Evolutionary conservation across 495 filamentous ascomycete species (phyloP).

Genomic region (Aspergillus avenaceus): DNA sequence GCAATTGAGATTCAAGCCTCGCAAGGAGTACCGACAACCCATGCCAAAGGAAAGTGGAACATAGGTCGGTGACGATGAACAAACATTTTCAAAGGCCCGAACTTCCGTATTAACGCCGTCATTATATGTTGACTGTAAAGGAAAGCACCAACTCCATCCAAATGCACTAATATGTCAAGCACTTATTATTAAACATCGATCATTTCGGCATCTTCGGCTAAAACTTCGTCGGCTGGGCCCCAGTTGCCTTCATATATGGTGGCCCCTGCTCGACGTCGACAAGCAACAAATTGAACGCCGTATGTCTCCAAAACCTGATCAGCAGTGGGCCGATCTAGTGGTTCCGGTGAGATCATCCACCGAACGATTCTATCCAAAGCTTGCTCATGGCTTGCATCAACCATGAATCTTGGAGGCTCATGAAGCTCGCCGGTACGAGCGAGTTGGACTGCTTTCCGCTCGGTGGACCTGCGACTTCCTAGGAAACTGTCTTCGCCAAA

Average conservation of each 20-base stretch:
- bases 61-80: conserved; percentile 4
- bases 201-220: conserved; percentile 70
- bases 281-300: conserved; percentile 71
- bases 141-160: conserved; percentile 36
- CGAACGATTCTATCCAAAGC: conserved; percentile 81
- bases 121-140: conserved; percentile 32
- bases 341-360: conserved; percentile 80
- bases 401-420: conserved; percentile 83
- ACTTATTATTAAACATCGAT: conserved; percentile 57
- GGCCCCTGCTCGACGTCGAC: conserved; percentile 73
- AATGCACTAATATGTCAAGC: conserved; percentile 35
- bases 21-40: conserved; percentile 11
- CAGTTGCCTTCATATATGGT: conserved; percentile 94
- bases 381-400: conserved; percentile 57
- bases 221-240: conserved; percentile 74
- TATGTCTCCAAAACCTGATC: conserved; percentile 64
- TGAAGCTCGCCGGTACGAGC: conserved; percentile 62
- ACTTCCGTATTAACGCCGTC: conserved; percentile 26
- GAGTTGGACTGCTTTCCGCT: conserved; percentile 26
- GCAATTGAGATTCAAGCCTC: neutral
- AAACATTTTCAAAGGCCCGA: conserved; percentile 16
- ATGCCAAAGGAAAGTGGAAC: neutral
- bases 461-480: conserved; percentile 19
- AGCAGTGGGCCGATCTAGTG: conserved; percentile 67
- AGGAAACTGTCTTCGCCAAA: conserved; percentile 32